Base-by-base conservation (phyloP, 2,329 filamentous ascomycete species). In the Mariannaea sp. region DNA sequence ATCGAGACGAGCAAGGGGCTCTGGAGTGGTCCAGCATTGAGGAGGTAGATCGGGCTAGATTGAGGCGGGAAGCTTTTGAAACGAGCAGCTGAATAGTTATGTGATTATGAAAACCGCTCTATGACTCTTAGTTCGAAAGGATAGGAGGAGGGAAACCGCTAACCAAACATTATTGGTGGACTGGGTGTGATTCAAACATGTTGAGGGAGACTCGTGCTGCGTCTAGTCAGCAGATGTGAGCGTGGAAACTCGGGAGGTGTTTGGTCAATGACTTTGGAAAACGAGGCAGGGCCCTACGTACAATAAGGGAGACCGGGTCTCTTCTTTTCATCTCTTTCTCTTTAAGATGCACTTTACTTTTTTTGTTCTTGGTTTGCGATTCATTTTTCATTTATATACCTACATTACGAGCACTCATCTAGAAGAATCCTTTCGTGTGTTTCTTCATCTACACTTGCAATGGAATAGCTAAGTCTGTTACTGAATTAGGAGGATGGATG, bases 1-100 rank as follows among this genome's bases (percentile, higher is more conserved):
- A 72, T 84, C n/a, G 82, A 87, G 70, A 85, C 83, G 22, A 84
- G 80, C 29, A 85, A 83, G 62, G 84, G 84, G 2, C 70, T 88
- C 50, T 88, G 85, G 85, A 81, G 71, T 38, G 71, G 68, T 7
- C 59, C 68, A 13, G 55, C 67, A 16, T 49, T 65, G 43, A 64
- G 64, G 43, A 62, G 68, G 47, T 70, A 61, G 57, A 39, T 32
- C 19, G 27, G 43, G n/a, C n/a, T n/a, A n/a, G n/a, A n/a, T n/a
- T n/a, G 17, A 16, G 30, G 41, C 24, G 19, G n/a, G 16, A 29
- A 27, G 30, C 12, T 8, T 30, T 32, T 39, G 13, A 27, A 19
- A 33, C 7, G 14, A 22, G 19, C 17, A 20, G 32, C 35, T 17
- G 22, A 22, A n/a, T 6, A 16, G 35, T 20, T 30, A 17, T 24